Base-by-base conservation (phyloP, 768 basidiomycete genomes). In the Collybiopsis confluens region DNA sequence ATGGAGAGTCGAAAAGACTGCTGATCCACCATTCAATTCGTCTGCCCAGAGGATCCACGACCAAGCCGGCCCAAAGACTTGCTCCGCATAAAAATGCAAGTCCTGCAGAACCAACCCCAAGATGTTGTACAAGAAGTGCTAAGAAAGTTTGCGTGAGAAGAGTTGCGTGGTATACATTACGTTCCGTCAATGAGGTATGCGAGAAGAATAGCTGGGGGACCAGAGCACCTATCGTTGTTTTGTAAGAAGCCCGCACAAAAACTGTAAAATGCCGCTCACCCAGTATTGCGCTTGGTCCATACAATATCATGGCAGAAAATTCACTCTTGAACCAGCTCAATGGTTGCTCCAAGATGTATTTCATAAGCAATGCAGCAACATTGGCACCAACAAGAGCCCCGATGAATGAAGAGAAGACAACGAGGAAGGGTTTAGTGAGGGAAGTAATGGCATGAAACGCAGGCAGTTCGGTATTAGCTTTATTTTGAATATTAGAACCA, bases 261-360 rank as follows among this genome's bases (percentile, higher is more conserved):
- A 26, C 30, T 38, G 23, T 2, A 36, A 23, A 37, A 27, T 15
- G 10, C 3, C 16, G 23, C 28, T 28, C 58, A 87, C 92, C 92
- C 13, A 88, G 70, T 13, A 92, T 62, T 0, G 84, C 82, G 2
- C 90, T 78, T 13, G 91, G 89, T 2, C 78, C 88, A 62, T 91
- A 98, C 20, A 97, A 68, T 20, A 77, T 62, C 8, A 95, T 58
- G 1, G 80, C 76, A 10, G 81, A 71, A 9, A 77, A 76, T 59
- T 84, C 77, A 56, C 90, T 90, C 38, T 75, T 79, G 68, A 91
- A 97, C 94, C 94, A 98, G 61, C 88, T 89, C 81, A 96, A 80
- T 0, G 81, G 77, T 66, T 81, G 86, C 7, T 80, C 76, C 20
- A 92, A 65, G 0, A 82, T 78, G 4, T 65, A 64, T 24, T 69